phyloP scores from a whole-genome alignment of 805 yeast species.

The Pichia nanzhaoensis region DNA sequence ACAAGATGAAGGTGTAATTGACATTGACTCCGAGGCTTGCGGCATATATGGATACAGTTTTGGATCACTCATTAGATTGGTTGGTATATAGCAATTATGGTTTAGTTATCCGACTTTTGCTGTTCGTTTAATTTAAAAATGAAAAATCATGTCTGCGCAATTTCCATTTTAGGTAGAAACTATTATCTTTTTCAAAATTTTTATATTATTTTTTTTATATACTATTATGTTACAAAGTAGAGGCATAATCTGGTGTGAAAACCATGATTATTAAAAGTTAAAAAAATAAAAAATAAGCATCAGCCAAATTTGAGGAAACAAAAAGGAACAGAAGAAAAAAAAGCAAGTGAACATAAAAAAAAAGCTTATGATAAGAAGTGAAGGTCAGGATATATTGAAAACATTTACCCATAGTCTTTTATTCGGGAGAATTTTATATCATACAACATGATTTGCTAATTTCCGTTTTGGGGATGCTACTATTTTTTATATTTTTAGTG shows the following conservation, averaged over 20 bases:
- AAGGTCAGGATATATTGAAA: too few species aligned
- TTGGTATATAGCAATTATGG: too few species aligned
- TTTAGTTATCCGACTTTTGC: too few species aligned
- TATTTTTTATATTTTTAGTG: neutral
- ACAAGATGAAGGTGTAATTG: too few species aligned
- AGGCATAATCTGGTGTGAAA: too few species aligned
- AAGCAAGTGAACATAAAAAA: too few species aligned
- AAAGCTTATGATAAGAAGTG: too few species aligned
- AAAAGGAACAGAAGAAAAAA: too few species aligned
- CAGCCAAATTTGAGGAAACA: too few species aligned
- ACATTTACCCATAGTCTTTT: neutral
- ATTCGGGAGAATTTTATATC: slow-evolving; percentile 5
- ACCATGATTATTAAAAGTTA: too few species aligned
- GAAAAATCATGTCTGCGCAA: neutral
- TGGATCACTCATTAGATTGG: neutral
- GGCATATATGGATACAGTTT: neutral
- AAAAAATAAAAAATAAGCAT: too few species aligned
- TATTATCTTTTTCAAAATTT: neutral
- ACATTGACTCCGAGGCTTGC: neutral
- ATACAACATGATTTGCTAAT: neutral
- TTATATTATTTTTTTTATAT: neutral
- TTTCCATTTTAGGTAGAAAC: neutral
- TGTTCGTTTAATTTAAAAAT: too few species aligned
- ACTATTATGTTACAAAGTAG: slow-evolving; percentile 7
- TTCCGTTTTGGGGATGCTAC: neutral